These are phyloP conservation scores for Lizonia empirigonia DNA, from an alignment of 2,329 filamentous ascomycete genomes.

Conservation along the genomic window DNA sequence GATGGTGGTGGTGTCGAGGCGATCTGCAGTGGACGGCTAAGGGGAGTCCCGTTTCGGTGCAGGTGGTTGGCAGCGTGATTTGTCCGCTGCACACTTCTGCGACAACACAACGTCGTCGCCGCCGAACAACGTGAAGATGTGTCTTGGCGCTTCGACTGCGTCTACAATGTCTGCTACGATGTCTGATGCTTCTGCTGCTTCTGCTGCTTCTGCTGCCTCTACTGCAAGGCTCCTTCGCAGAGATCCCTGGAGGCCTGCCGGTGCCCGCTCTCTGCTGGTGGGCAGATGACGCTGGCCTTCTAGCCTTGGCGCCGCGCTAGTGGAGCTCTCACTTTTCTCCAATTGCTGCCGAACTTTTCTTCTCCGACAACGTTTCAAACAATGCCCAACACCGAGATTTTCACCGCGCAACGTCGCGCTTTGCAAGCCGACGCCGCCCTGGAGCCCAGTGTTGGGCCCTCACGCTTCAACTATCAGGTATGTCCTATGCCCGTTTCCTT, in stretches of 20 bases:
- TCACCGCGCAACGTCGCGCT: constrained; percentile 8
- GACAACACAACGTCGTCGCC: neutral
- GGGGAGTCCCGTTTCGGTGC: neutral
- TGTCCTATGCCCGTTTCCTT: constrained; percentile 17
- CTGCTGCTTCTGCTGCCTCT: neutral
- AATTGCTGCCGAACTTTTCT: constrained; percentile 15
- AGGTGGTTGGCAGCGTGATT: constrained; percentile 11
- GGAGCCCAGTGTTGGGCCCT: constrained; percentile 5
- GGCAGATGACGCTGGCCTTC: constrained; percentile 2
- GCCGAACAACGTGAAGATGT: neutral
- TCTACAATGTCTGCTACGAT: no score
- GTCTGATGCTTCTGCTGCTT: no score
- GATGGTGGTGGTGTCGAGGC: constrained; percentile 21
- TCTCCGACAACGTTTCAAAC: constrained; percentile 12
- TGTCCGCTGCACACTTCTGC: neutral
- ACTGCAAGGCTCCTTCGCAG: neutral
- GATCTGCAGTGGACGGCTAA: constrained; percentile 17
- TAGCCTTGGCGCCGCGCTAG: constrained; percentile 22
- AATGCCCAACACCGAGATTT: constrained; percentile 16
- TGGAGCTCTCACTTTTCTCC: constrained; percentile 30
- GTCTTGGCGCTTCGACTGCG: neutral
- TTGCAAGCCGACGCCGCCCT: constrained; percentile 1
- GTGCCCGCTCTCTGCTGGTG: constrained; percentile 1
- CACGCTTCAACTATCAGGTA: constrained; percentile 21
- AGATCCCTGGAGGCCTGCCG: neutral